phyloP scores from a whole-genome alignment of 306 rosid species.

The Canavalia gladiata region DNA sequence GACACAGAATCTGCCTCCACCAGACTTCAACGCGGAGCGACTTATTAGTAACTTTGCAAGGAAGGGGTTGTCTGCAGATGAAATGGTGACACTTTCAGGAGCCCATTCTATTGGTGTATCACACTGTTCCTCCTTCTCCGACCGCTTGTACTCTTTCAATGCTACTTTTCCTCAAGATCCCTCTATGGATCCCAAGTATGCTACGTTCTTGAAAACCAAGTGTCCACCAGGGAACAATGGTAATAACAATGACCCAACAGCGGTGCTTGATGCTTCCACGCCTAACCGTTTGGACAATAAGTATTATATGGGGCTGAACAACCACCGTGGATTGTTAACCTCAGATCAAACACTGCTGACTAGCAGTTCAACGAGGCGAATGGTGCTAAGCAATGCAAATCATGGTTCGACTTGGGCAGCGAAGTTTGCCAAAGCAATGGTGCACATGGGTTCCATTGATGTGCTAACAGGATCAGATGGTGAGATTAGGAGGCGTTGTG shows the following conservation, averaged over 20 bases:
- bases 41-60: slow-evolving; percentile 5
- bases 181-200: slow-evolving; percentile 49
- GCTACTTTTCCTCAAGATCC: slow-evolving; percentile 52
- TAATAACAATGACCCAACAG: slow-evolving; percentile 15
- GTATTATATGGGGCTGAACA: slow-evolving; percentile 44
- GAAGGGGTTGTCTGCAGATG: slow-evolving; percentile 54
- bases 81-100: slow-evolving; percentile 61
- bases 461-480: slow-evolving; percentile 52
- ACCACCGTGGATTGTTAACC: slow-evolving; percentile 51
- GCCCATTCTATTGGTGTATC: slow-evolving; percentile 60
- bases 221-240: slow-evolving; percentile 38
- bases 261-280: slow-evolving; percentile 41
- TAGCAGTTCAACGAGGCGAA: slow-evolving; percentile 41
- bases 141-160: slow-evolving; percentile 54
- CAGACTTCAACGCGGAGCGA: slow-evolving; percentile 25
- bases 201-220: slow-evolving; percentile 42
- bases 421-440: slow-evolving; percentile 59
- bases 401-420: slow-evolving; percentile 40
- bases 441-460: slow-evolving; percentile 55
- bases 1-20: slow-evolving; percentile 41
- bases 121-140: slow-evolving; percentile 52
- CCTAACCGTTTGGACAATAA: slow-evolving; percentile 56
- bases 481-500: slow-evolving; percentile 49
- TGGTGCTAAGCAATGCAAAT: slow-evolving; percentile 47
- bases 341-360: slow-evolving; percentile 49